Evolutionary conservation across 805 yeast genomes (phyloP).

Genomic region (Cyberlindnera americana): DNA sequence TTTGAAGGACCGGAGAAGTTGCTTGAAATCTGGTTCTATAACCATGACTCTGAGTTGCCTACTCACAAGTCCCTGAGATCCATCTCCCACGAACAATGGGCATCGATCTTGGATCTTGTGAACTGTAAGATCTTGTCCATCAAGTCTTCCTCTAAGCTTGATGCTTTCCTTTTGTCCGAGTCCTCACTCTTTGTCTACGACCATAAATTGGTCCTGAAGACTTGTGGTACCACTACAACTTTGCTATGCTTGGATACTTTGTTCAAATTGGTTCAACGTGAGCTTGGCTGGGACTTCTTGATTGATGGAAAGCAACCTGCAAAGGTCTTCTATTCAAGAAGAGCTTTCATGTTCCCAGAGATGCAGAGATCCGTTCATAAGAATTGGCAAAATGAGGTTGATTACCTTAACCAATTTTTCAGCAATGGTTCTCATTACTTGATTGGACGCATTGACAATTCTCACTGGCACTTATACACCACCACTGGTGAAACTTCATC

Average conservation of each 20-base stretch:
- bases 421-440: slow-evolving; percentile 60
- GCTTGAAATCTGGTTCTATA: slow-evolving; percentile 84
- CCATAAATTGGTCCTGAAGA: slow-evolving; percentile 81
- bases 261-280: slow-evolving; percentile 45
- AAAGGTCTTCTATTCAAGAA: slow-evolving; percentile 83
- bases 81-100: slow-evolving; percentile 68
- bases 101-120: slow-evolving; percentile 69
- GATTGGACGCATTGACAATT: slow-evolving; percentile 76
- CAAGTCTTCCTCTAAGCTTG: slow-evolving; percentile 60
- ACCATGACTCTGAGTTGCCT: slow-evolving; percentile 36
- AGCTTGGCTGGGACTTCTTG: slow-evolving; percentile 41
- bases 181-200: slow-evolving; percentile 86
- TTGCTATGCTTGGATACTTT: slow-evolving; percentile 69
- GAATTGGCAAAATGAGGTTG: slow-evolving; percentile 81
- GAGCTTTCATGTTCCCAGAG: slow-evolving; percentile 90
- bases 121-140: slow-evolving; percentile 86
- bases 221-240: slow-evolving; percentile 96
- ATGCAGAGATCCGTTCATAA: slow-evolving; percentile 77
- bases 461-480: slow-evolving; percentile 88
- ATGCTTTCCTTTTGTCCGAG: slow-evolving; percentile 85
- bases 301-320: slow-evolving; percentile 37
- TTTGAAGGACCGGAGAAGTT: slow-evolving; percentile 98
- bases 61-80: slow-evolving; percentile 53
- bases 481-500: slow-evolving; percentile 31
- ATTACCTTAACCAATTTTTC: slow-evolving; percentile 63